A percentile compares a stretch with the other conserved stretches of the same genome.
Conservation (phyloP, 345 rosid genomes). For the Salix suchowensis region DNA sequence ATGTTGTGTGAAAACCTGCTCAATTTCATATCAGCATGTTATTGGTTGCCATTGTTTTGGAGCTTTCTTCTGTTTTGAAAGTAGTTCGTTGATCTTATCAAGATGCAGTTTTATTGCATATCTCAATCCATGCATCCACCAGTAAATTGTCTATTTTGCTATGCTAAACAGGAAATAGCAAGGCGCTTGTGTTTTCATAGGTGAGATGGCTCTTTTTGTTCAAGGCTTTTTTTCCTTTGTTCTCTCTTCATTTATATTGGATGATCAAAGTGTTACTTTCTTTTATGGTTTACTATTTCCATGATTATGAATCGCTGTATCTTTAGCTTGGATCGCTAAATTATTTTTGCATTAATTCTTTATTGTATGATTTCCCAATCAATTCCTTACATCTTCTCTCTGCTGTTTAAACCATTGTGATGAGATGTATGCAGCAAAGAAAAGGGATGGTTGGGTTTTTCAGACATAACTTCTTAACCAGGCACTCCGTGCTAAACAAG, state of each 20-base stretch:
- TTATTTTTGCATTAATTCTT: not conserved
- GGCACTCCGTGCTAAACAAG: not conserved
- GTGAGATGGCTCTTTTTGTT: not conserved
- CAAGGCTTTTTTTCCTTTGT: not conserved
- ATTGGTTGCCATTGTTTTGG: not conserved
- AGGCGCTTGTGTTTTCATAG: not conserved
- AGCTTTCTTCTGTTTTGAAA: not conserved
- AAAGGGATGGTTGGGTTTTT: not conserved
- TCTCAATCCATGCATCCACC: not conserved
- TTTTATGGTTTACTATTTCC: not conserved
- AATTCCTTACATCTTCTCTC: not conserved
- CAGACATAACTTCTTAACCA: not conserved
- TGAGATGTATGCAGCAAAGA: not conserved
- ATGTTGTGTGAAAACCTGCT: not conserved
- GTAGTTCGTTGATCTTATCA: not conserved
- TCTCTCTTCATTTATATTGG: not conserved
- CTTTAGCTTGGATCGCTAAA: not conserved
- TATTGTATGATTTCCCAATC: not conserved
- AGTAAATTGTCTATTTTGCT: not conserved
- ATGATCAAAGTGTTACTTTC: not conserved
- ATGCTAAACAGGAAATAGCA: not conserved
- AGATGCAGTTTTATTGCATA: not conserved
- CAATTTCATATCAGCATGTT: not conserved
- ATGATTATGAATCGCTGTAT: not conserved
- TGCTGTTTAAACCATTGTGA: not conserved